A percentile compares a stretch with the other conserved stretches of the same genome.
Evolutionary conservation across 2,329 filamentous ascomycete species (phyloP).

Genomic region (Graphiopsis chlorocephala): DNA sequence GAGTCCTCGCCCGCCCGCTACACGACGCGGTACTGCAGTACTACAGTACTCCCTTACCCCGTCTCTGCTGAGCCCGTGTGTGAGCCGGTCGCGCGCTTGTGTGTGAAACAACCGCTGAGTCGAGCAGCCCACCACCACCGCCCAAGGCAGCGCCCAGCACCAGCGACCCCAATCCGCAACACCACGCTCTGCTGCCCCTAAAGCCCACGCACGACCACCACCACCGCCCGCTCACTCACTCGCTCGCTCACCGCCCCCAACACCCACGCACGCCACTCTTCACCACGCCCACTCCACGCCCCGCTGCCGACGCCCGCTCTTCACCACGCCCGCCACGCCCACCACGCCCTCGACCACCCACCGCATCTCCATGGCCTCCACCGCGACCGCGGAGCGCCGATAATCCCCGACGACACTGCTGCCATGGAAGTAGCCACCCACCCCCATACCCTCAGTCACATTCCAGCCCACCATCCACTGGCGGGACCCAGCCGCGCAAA

Average conservation of each 20-base stretch:
- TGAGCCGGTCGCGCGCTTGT: slow-evolving; percentile 9
- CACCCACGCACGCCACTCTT: neutral
- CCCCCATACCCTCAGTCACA: slow-evolving; percentile 9
- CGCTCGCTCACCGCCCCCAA: neutral
- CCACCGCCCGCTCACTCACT: neutral
- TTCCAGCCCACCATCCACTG: slow-evolving; percentile 14
- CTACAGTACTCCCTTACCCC: neutral
- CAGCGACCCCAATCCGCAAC: neutral
- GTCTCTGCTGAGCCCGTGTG: neutral
- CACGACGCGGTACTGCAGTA: neutral
- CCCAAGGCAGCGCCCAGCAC: neutral
- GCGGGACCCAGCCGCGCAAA: slow-evolving; percentile 13
- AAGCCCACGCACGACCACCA: neutral
- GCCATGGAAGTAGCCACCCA: slow-evolving; percentile 16
- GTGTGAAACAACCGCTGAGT: slow-evolving; percentile 15
- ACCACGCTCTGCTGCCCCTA: slow-evolving; percentile 31
- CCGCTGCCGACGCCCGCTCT: neutral
- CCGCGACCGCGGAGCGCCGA: slow-evolving; percentile 2
- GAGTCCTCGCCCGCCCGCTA: neutral
- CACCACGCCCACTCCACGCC: neutral
- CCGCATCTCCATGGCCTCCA: slow-evolving; percentile 12
- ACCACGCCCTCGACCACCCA: neutral
- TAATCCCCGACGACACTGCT: slow-evolving; percentile 3
- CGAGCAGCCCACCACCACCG: slow-evolving; percentile 7
- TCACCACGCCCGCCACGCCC: neutral